Percentiles rank a stretch among this genome's conserved stretches.
Evolutionary conservation across 805 yeast species (phyloP).

Genomic region (Candida sithepensis): DNA sequence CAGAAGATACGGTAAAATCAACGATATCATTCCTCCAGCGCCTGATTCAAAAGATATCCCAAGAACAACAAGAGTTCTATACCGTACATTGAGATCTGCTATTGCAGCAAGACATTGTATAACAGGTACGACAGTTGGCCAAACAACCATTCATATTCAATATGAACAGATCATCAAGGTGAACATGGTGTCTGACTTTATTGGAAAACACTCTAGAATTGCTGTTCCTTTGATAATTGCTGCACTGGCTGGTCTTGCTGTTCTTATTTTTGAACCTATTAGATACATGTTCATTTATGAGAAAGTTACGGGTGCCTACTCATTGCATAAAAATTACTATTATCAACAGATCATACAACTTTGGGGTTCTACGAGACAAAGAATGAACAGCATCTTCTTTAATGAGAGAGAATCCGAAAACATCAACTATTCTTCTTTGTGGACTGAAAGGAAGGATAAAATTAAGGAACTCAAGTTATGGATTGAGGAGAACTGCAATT

Average conservation of each 20-base stretch:
- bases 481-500: constrained; percentile 84
- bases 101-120: constrained; percentile 87
- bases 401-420: constrained; percentile 12
- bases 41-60: constrained; percentile 44
- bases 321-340: constrained; percentile 43
- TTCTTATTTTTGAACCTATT: constrained; percentile 87
- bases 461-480: constrained; percentile 69
- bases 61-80: constrained; percentile 50
- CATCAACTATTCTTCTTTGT: constrained; percentile 30
- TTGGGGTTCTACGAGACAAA: constrained; percentile 25
- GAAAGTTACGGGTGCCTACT: constrained; percentile 61
- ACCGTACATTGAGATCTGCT: constrained; percentile 59
- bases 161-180: constrained; percentile 57
- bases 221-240: constrained; percentile 80
- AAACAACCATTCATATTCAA: constrained; percentile 68
- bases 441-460: constrained; percentile 70
- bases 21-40: constrained; percentile 63
- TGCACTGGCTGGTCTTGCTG: constrained; percentile 74
- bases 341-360: constrained; percentile 34
- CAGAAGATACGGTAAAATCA: constrained; percentile 82
- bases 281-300: constrained; percentile 74
- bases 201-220: constrained; percentile 75
- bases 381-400: constrained; percentile 20
- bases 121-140: constrained; percentile 68
- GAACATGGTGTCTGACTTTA: constrained; percentile 51